Base-by-base conservation (phyloP, 23 red algal species). In the Gracilariopsis chorda region DNA sequence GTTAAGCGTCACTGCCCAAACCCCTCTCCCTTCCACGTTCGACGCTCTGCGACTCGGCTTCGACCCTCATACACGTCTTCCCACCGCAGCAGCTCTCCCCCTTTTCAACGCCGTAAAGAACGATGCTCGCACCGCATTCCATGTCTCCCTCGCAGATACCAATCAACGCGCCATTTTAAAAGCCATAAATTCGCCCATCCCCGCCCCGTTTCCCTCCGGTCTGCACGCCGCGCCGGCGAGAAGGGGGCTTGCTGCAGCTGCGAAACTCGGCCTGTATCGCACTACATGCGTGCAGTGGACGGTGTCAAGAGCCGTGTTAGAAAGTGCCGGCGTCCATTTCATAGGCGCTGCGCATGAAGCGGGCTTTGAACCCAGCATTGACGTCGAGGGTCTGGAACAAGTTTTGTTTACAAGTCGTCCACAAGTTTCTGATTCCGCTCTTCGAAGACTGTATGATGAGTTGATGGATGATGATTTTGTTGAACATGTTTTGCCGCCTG, bases 51-150 rank as follows among this genome's bases (percentile, higher is more conserved):
- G 19, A 16, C 48, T 80, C 9, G 76, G 76, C 30, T 80, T 80
- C 32, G 48, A 57, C 13, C 1, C 43, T 0, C 4, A 0, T 19
- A 80, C 76, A 16, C 48, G 76, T 21, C 52, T 80, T 3, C 76
- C 76, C 20, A 43, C 76, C 48, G 36, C 48, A 0, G 20, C 42
- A n/a, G 35, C 76, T 9, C 48, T 57, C 6, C 24, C 48, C 19
- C 76, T 80, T 48, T 80, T 80, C 52, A 34, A 80, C 28, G 76
- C 44, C 17, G 76, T 33, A 17, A 80, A 80, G 52, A 80, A 80
- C 36, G n/a, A 27, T 1, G 76, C 76, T 7, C 43, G 76, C 42
- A 34, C 52, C 4, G 45, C n/a, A 20, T 80, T 80, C 32, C 76
- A 80, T 19, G 34, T 12, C 5, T 16, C 49, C 14, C n/a, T n/a